Conservation (phyloP, 352 stramenopile genomes). For the Pythium brachiatum region DNA sequence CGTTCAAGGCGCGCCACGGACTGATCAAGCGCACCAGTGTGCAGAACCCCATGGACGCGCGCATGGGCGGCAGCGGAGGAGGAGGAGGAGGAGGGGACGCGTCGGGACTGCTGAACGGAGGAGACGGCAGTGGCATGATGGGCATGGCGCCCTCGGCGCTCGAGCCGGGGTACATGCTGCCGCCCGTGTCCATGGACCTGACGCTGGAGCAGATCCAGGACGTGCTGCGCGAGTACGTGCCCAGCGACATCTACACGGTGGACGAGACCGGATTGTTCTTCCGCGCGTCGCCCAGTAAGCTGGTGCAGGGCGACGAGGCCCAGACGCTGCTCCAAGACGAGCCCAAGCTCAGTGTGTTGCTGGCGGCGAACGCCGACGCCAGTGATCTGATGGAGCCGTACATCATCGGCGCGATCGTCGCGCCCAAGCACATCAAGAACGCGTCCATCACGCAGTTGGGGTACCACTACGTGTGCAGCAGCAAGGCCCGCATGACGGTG, state of each 20-base stretch:
- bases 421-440: constrained; percentile 80
- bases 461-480: constrained; percentile 86
- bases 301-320: constrained; percentile 78
- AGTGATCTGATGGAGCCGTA: constrained; percentile 84
- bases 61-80: constrained; percentile 3
- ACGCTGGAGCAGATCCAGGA: constrained; percentile 85
- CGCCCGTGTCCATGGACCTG: constrained; percentile 76
- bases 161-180: constrained; percentile 76
- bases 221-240: constrained; percentile 75
- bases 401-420: constrained; percentile 74
- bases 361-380: constrained; percentile 71
- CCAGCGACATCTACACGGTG: constrained; percentile 83
- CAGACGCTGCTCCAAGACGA: constrained; percentile 76
- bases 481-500: constrained; percentile 82
- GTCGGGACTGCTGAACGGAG: constrained; percentile 37
- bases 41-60: constrained; percentile 24
- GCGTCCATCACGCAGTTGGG: constrained; percentile 75
- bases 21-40: constrained; percentile 61
- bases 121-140: constrained; percentile 40
- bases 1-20: constrained; percentile 81
- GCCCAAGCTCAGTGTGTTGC: constrained; percentile 65
- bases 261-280: constrained; percentile 87
- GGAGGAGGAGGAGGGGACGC: constrained; percentile 12
- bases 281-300: constrained; percentile 80
- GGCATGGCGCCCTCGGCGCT: constrained; percentile 40